Base-by-base conservation (phyloP, 768 basidiomycete species). In the Chlorophyllum brunneum region DNA sequence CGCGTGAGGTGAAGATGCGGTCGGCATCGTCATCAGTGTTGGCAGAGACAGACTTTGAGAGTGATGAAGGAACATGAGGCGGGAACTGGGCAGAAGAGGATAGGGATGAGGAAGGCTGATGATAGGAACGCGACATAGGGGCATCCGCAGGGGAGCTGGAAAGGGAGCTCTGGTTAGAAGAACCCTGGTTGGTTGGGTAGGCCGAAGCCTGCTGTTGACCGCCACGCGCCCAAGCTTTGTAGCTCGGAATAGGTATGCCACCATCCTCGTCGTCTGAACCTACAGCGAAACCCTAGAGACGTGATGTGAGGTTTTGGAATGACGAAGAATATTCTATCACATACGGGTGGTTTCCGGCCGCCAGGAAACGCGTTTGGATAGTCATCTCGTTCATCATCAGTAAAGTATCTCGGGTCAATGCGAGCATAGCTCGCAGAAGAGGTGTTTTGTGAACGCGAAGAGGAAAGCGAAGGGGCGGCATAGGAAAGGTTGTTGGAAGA, bases 361-460 rank as follows among this genome's bases (percentile, higher is more conserved):
- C n/a, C n/a, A n/a, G n/a, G n/a, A n/a, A n/a, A 18, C 20, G 27
- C 9, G 16, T 10, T 34, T 4, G 26, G 23, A 30, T n/a, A 36
- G 18, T 50, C 48, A 33, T 51, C 48, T 20, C 48, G 40, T 24
- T 49, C 48, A 27, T 50, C 47, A 20, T 50, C 41, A 39, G 51
- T 46, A 20, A 51, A 39, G 22, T 45, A 33, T 22, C 68, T 70
- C 9, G 75, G 72, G 56, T 72, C 70, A 34, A 78, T 74, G 27
- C 76, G 63, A 10, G 70, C 73, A 59, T 76, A 78, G 56, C 67
- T 70, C 6, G 68, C 70, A 29, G 60, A 58, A 26, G 67, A 60
- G 7, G 50, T 57, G 57, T 70, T 76, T 44, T 65, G 59, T 2
- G 65, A 61, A 47, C 70, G 65, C n/a, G n/a, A n/a, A 27, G 69